A percentile compares a stretch with the other conserved stretches of the same genome.
Evolutionary conservation across 257 asterid species (phyloP).

Genomic region (Solanum etuberosum): DNA sequence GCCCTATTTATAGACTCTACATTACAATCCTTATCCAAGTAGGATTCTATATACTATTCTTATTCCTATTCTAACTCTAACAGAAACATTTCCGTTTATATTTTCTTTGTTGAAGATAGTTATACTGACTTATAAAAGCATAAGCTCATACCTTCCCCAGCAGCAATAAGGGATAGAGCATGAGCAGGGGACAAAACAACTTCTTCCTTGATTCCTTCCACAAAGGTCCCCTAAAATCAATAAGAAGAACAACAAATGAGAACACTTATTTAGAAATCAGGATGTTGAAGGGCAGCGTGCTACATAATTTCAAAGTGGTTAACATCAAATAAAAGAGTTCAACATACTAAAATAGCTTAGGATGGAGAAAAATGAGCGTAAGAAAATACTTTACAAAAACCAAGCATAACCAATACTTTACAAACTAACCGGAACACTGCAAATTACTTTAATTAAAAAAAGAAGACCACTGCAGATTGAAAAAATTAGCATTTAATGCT

Average conservation of each 20-base stretch:
- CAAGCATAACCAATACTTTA: neutral
- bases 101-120: neutral
- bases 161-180: conserved; percentile 96
- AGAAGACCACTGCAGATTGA: neutral
- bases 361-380: neutral
- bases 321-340: neutral
- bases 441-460: neutral
- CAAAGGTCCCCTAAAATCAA: conserved; percentile 71
- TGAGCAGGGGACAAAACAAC: conserved; percentile 97
- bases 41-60: too few species aligned
- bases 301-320: neutral
- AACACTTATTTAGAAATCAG: neutral
- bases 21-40: neutral
- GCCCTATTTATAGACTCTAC: neutral
- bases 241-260: neutral
- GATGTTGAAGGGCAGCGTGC: neutral
- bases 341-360: neutral
- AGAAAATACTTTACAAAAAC: neutral
- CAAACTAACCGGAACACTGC: neutral
- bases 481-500: neutral
- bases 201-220: conserved; percentile 97
- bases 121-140: neutral
- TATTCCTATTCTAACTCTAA: neutral
- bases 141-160: conserved; percentile 77
- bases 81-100: neutral